Evolutionary conservation across 2,329 filamentous ascomycete genomes (phyloP), one percentile per base, ranked within the genome.

Genomic region (Fusarium acutatum): DNA sequence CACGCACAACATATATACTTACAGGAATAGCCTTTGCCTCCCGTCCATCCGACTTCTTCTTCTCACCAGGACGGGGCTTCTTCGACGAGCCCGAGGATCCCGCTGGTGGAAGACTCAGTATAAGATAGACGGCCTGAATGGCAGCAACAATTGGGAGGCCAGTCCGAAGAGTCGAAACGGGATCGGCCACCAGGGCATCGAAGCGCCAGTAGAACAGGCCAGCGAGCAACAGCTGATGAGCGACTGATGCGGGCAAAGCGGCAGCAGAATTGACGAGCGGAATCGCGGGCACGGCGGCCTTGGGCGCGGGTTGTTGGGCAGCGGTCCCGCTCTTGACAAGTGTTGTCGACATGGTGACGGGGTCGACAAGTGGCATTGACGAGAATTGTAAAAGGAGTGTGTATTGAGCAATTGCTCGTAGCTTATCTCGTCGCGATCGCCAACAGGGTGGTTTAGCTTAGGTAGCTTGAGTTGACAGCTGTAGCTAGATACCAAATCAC

Each of bases 191-290:
- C 32, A 97, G 86, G 24, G 87, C 83, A 40, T 84, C 80, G 82
- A 97, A 96, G 43, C 88, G 88, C 71, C 89, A 79, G 50, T 88
- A 86, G 79, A 92, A 91, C 40, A 92, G 82, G 15, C 87, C 87
- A 35, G 94, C 86, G 35, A 97, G 86, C 17, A 94, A 82, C 32
- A 88, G 82, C 1, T 93, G 92, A 75, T 97, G 93, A 26, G 90
- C 81, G 77, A 94, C 87, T 18, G 91, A 89, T 78, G 92, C 88
- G 28, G 88, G 79, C 65, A 83, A 80, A 15, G 85, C 84, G 49
- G 80, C 72, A 22, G 82, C 78, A 38, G 79, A 82, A 62, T 82
- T 77, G 59, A 84, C 75, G 38, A 82, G 79, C 32, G 81, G 78
- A 65, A 87, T 77, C 6, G 85, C 80, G 26, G 82, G 79, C 24